Percentiles rank a stretch among this genome's conserved stretches.
These are phyloP conservation scores for Lophium mytilinum DNA, from an alignment of 495 filamentous ascomycete genomes.

Conservation along the genomic window DNA sequence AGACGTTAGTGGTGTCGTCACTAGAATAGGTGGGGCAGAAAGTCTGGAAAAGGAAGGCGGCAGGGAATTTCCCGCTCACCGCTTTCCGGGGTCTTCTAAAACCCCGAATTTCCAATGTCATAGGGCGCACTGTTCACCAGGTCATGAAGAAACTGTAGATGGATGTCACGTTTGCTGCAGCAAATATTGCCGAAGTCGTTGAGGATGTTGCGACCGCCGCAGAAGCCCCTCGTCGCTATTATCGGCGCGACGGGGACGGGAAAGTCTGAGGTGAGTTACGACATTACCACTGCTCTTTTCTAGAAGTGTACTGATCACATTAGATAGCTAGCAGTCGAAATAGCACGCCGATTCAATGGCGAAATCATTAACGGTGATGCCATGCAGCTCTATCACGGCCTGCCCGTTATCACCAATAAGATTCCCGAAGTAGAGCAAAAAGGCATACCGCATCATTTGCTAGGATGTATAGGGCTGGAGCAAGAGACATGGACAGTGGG, in stretches of 20 bases:
- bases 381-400: constrained; percentile 94
- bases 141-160: not conserved
- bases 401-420: constrained; percentile 96
- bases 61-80: not conserved
- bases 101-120: not conserved
- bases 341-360: constrained; percentile 77
- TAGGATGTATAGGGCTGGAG: constrained; percentile 64
- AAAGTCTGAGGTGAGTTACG: constrained; percentile 75
- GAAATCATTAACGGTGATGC: constrained; percentile 98
- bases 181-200: not conserved
- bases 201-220: constrained; percentile 16
- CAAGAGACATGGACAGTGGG: constrained; percentile 78
- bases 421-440: constrained; percentile 64
- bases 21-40: not conserved
- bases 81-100: not conserved
- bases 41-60: constrained; percentile 8
- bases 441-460: constrained; percentile 80
- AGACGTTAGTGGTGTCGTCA: no score
- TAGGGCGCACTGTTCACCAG: not conserved
- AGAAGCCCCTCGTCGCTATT: constrained; percentile 64
- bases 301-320: constrained; percentile 24
- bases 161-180: constrained; percentile 11
- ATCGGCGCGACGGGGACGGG: constrained; percentile 92
- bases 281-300: not conserved
- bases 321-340: constrained; percentile 79